Conservation (phyloP, 1,139 yeast genomes). For the Pichia sp. region DNA sequence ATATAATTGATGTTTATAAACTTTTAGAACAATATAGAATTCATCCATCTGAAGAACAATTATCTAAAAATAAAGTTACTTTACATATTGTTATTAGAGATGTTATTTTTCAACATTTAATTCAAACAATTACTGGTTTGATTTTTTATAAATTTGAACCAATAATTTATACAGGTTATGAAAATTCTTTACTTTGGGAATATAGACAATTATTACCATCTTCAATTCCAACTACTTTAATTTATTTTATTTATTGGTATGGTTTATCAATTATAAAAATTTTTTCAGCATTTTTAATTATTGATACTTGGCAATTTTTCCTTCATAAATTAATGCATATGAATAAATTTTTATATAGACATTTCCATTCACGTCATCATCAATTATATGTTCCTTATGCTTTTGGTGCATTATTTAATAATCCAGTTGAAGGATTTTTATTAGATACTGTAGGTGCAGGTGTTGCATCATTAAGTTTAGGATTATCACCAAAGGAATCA, state of each 20-base stretch:
- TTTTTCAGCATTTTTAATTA: slow-evolving; percentile 56
- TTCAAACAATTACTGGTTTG: slow-evolving; percentile 70
- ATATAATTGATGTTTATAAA: slow-evolving; percentile 63
- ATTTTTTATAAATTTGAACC: slow-evolving; percentile 52
- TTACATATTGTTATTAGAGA: slow-evolving; percentile 66
- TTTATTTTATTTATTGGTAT: slow-evolving; percentile 50
- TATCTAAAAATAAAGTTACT: slow-evolving; percentile 67
- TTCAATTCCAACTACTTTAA: slow-evolving; percentile 37
- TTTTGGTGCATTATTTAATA: slow-evolving; percentile 90
- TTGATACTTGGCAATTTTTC: slow-evolving; percentile 94
- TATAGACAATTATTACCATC: slow-evolving; percentile 47
- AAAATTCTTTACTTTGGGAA: slow-evolving; percentile 61
- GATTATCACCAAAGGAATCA: slow-evolving; percentile 70
- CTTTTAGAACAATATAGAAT: slow-evolving; percentile 78
- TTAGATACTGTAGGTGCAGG: slow-evolving; percentile 93
- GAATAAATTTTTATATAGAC: slow-evolving; percentile 65
- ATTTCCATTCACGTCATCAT: slow-evolving; percentile 92
- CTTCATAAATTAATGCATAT: slow-evolving; percentile 84
- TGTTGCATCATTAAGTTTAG: slow-evolving; percentile 57
- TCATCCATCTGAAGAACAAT: slow-evolving; percentile 85
- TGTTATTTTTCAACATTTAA: slow-evolving; percentile 73
- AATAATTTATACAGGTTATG: slow-evolving; percentile 65
- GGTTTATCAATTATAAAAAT: slow-evolving; percentile 52
- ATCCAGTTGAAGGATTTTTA: slow-evolving; percentile 87
- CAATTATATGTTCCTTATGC: slow-evolving; percentile 93